Percentiles rank a stretch among this genome's conserved stretches.
These are phyloP conservation scores for Bullera alba DNA, from an alignment of 768 basidiomycete species.

Conservation along the genomic window DNA sequence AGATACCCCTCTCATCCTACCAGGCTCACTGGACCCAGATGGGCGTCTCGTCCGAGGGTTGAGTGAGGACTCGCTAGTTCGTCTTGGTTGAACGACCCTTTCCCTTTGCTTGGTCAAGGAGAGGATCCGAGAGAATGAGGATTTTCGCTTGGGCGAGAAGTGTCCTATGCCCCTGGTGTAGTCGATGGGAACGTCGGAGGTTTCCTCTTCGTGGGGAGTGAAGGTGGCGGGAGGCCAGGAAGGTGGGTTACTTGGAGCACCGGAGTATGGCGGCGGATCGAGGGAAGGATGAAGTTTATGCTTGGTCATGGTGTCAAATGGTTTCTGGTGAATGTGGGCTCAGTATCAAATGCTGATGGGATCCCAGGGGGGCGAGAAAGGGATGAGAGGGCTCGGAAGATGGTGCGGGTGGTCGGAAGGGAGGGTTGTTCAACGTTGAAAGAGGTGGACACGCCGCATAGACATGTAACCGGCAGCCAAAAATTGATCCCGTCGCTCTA, in stretches of 20 bases:
- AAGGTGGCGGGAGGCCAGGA: not conserved
- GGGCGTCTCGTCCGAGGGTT: not conserved
- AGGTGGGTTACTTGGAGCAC: not conserved
- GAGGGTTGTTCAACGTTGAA: too few relatives aligned
- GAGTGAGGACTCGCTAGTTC: not conserved
- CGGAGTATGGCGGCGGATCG: not conserved
- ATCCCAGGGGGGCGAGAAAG: too few relatives aligned
- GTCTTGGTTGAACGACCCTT: not conserved
- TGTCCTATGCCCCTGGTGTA: too few relatives aligned
- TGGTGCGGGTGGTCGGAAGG: too few relatives aligned
- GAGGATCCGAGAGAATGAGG: not conserved
- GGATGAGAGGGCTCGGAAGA: too few relatives aligned
- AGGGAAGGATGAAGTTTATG: not conserved
- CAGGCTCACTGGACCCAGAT: not conserved
- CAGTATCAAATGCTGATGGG: too few relatives aligned
- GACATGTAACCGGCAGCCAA: too few relatives aligned
- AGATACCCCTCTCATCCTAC: not conserved
- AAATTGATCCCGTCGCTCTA: too few relatives aligned
- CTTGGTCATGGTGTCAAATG: not conserved
- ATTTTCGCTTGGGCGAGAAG: not conserved
- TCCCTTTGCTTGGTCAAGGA: not conserved
- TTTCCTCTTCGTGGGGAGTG: not conserved
- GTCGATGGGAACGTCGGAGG: not conserved
- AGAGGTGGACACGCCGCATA: too few relatives aligned
- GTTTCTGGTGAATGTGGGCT: too few relatives aligned